These are phyloP conservation scores for Ilex asprella DNA, from an alignment of 257 asterid species.

Conservation along the genomic window DNA sequence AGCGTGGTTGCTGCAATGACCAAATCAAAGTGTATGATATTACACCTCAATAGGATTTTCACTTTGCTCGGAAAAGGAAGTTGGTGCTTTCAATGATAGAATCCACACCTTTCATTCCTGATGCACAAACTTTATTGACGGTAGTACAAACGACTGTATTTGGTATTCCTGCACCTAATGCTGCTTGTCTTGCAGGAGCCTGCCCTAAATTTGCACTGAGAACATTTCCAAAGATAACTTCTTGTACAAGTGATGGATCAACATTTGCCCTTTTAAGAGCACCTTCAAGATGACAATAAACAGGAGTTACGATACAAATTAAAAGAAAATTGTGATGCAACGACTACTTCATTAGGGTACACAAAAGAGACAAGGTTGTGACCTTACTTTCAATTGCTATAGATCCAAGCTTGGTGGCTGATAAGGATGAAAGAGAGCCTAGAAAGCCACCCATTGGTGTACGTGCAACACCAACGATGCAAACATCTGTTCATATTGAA, in stretches of 20 bases:
- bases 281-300: conserved; percentile 39
- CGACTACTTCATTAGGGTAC: conserved; percentile 1
- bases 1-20: conserved; percentile 76
- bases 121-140: conserved; percentile 96
- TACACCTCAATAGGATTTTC: too few species aligned
- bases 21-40: conserved; percentile 13
- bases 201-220: conserved; percentile 98
- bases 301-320: conserved; percentile 3
- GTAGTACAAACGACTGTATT: conserved; percentile 83
- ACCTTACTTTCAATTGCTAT: conserved; percentile 79
- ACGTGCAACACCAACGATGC: conserved; percentile 94
- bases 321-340: conserved; percentile 1
- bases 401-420: conserved; percentile 97
- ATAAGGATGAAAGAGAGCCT: conserved; percentile 79
- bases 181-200: conserved; percentile 99
- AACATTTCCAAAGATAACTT: conserved; percentile 89
- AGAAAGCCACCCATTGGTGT: conserved; percentile 97
- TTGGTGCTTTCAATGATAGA: not conserved
- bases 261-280: conserved; percentile 87
- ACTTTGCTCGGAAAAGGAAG: too few species aligned
- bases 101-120: conserved; percentile 89
- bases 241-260: conserved; percentile 89
- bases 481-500: conserved; percentile 59
- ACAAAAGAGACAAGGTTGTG: conserved; percentile 1
- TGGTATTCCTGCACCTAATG: conserved; percentile 95